Evolutionary conservation across 208 protist species (phyloP), one percentile per base, ranked within the genome.

Genomic region (Acanthamoeba triangularis): DNA sequence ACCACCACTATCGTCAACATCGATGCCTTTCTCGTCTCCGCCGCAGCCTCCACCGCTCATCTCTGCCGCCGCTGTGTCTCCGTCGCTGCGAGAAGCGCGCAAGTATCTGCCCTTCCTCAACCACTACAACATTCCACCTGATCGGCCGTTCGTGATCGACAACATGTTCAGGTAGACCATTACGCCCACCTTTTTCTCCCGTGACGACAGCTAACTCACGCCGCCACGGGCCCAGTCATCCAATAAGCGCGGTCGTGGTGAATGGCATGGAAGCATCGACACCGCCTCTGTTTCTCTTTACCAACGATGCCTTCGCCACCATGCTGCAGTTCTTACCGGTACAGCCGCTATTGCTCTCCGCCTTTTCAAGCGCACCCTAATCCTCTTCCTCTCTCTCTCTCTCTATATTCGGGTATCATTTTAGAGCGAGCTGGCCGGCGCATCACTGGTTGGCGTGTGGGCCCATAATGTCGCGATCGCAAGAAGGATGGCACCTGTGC

Each of bases 311-410:
- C 3, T 61, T 87, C 28, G 78, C 78, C 8, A 37, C 23, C 47
- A 87, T 87, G 78, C 78, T 87, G 6, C 78, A 87, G 78, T 87
- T 41, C 33, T 47, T 33, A 11, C 47, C 41, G 33, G 78, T 87
- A 41, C 41, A 41, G 14, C 14, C 6, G 3, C 52, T 18, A 6
- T 56, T 6, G 25, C 1, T 35, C 1, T 69, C 63, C 6, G 63
- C n/a, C n/a, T n/a, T n/a, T 10, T 20, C 63, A 30, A 3, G 10
- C n/a, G 8, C 14, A 37, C 16, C 52, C 52, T 56, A 67, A 67
- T 67, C 16, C 13, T 72, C 14, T 35, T 72, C 3, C n/a, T 72
- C 10, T 23, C 49, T 6, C 7, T n/a, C n/a, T n/a, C n/a, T n/a
- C n/a, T n/a, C n/a, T n/a, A n/a, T 10, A 35, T 35, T 44, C 30